phyloP scores from a whole-genome alignment of 2,329 filamentous ascomycete genomes.

The Ceratocystiopsis minuta region DNA sequence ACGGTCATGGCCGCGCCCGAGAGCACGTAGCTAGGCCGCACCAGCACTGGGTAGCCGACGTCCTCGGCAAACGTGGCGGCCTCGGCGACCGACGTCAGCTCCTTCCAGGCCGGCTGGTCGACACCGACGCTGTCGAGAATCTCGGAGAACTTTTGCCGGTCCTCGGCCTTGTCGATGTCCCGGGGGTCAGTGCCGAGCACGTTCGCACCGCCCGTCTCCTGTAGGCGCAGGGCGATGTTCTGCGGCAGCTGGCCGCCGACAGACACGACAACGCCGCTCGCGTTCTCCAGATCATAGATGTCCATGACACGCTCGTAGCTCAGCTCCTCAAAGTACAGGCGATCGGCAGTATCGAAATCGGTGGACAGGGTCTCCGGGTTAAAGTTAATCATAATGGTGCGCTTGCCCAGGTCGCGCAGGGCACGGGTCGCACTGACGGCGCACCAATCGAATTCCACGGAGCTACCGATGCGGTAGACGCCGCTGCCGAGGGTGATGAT shows the following conservation, averaged over 20 bases:
- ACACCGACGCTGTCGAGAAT: constrained; percentile 94
- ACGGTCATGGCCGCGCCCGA: constrained; percentile 98
- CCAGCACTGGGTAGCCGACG: constrained; percentile 86
- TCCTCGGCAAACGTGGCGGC: constrained; percentile 72
- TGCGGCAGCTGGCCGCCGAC: constrained; percentile 93
- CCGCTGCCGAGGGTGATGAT: constrained; percentile 80
- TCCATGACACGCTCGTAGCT: constrained; percentile 98
- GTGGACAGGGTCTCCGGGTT: constrained; percentile 71
- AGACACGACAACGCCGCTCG: constrained; percentile 79
- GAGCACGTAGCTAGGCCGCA: constrained; percentile 86
- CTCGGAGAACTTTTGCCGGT: constrained; percentile 94
- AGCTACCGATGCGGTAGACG: constrained; percentile 94
- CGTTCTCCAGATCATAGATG: constrained; percentile 83
- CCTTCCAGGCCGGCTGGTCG: constrained; percentile 95
- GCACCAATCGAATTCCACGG: constrained; percentile 98
- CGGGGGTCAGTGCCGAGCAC: constrained; percentile 82
- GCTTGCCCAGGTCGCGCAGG: constrained; percentile 73
- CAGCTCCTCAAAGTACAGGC: constrained; percentile 90
- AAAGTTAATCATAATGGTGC: constrained; percentile 95
- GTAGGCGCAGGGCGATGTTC: constrained; percentile 87
- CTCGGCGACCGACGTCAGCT: constrained; percentile 74
- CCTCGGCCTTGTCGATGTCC: constrained; percentile 95
- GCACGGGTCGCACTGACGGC: constrained; percentile 78
- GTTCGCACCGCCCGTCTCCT: constrained; percentile 77
- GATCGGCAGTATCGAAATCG: constrained; percentile 79